Evolutionary conservation across 2,329 filamentous ascomycete genomes (phyloP), one percentile per base, ranked within the genome.

Genomic region (Fusarium continuum): DNA sequence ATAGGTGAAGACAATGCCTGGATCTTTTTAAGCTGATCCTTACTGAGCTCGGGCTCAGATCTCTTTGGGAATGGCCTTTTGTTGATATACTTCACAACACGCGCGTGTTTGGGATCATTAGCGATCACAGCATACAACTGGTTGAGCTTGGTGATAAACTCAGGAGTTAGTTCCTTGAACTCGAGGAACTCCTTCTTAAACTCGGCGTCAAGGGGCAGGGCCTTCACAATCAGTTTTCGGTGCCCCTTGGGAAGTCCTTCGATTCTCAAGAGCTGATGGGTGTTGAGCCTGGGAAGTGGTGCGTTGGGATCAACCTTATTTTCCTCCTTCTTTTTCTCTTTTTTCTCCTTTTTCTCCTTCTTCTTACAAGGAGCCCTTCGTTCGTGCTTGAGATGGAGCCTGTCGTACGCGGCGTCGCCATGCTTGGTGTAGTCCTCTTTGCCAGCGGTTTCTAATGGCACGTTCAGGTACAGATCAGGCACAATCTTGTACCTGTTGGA

Each of bases 141-240:
- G 19, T 59, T 59, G 32, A 59, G 55, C 26, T 54, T 54, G 20
- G 28, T n/a, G 25, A 59, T 59, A 16, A 60, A 20, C 4, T 25
- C 7, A 13, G 39, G 23, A 19, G 14, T 44, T 26, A 57, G 20
- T 22, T 44, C 32, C n/a, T 59, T n/a, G 7, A 11, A 34, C 7
- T n/a, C 17, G 9, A 32, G 17, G 8, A 53, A 59, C 8, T 59
- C 45, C 28, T 40, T 59, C 28, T 36, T 53, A 5, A 41, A 17
- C 10, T 39, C 23, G 1, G 22, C 17, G 20, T 59, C 46, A 13
- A 44, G 19, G 8, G 53, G 53, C 13, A 43, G n/a, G 9, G 22
- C 10, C 29, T 7, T 6, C 4, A 10, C 36, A 14, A 44, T 32
- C 41, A 13, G 32, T 38, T 43, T 32, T 29, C 44, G 36, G 23